Base-by-base conservation (phyloP, 441 rosid species). In the Biscutella laevigata region DNA sequence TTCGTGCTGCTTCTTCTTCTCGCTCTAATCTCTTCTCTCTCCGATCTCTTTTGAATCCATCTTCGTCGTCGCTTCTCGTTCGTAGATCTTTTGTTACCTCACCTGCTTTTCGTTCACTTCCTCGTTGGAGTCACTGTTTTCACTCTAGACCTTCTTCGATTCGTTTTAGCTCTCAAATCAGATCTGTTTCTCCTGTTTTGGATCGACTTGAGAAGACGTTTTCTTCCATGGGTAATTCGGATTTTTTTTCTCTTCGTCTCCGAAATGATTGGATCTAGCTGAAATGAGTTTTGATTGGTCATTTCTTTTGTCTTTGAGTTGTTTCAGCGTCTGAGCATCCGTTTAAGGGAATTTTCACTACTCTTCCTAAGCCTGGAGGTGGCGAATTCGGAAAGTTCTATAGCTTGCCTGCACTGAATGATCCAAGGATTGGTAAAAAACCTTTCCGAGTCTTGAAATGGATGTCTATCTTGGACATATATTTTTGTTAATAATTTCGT, bases 381-480 rank as follows among this genome's bases (percentile, higher is more conserved):
- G 99, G 96, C 38, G 94, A 94, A 53, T 94, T 81, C 29, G 99
- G 99, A 57, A 94, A 94, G 59, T 94, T 86, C 66, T 94, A 94
- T 50, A 83, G 99, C 62, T 76, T 94, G 50, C 85, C 97, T 45
- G 95, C 95, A 30, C 71, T 94, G 9, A 94, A 86, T 71, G 97
- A 88, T 75, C 97, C 99, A 11, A 75, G 99, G 61, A 80, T 94
- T 54, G 99, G 99, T 88, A 78, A 22, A 22, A 4, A 22, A 2
- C 4, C 3, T 22, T 22, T 4, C 4, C 25, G 4, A 22, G n/a
- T n/a, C n/a, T n/a, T n/a, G n/a, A n/a, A n/a, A n/a, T n/a, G n/a
- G n/a, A n/a, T n/a, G n/a, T n/a, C n/a, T n/a, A n/a, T n/a, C n/a
- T n/a, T n/a, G n/a, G n/a, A n/a, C n/a, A n/a, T n/a, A n/a, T n/a